Evolutionary conservation across 306 rosid species (phyloP).

Genomic region (Inga laurina): DNA sequence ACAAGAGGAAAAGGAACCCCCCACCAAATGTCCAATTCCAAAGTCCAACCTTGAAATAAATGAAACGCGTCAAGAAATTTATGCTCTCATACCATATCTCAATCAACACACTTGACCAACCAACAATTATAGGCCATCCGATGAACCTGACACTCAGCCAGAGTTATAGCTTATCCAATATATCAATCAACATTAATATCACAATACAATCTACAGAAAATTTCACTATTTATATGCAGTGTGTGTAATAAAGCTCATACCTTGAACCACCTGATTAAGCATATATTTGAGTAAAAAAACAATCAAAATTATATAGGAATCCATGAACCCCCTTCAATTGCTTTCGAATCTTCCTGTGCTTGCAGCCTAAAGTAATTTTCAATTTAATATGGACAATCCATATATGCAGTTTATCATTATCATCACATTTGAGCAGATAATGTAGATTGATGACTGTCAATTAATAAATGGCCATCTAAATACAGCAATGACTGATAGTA

Average conservation of each 20-base stretch:
- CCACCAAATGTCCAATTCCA: background rate
- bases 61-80: background rate
- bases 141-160: background rate
- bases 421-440: background rate
- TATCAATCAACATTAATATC: background rate
- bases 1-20: background rate
- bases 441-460: slow-evolving; percentile 11
- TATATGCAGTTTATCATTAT: slow-evolving; percentile 1
- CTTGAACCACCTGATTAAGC: background rate
- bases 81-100: background rate
- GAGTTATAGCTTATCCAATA: background rate
- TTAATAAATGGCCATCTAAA: slow-evolving; percentile 25
- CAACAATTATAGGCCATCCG: background rate
- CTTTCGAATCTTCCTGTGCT: background rate
- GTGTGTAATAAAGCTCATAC: background rate
- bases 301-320: background rate
- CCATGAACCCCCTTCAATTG: background rate
- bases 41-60: background rate
- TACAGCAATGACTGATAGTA: background rate
- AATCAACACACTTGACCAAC: background rate
- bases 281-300: background rate
- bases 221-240: background rate
- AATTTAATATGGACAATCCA: background rate
- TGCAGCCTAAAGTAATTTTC: background rate
- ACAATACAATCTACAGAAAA: background rate